Evolutionary conservation across 305 asterid genomes (phyloP), one percentile per base, ranked within the genome.

Genomic region (Caryopteris hybrid): DNA sequence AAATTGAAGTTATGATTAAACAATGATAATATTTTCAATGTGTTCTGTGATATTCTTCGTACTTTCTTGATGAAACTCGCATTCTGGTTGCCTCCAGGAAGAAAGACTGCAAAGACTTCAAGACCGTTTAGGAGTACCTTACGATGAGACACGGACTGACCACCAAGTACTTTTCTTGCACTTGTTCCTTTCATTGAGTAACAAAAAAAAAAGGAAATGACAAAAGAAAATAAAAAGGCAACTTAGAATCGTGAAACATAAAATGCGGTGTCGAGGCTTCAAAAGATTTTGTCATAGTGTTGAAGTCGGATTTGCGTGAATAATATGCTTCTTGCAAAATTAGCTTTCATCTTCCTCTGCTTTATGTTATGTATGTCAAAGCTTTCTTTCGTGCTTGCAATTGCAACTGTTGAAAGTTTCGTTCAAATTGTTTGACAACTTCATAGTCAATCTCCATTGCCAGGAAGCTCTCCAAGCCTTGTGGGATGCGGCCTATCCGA

Each of bases 401-500:
- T 22, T 33, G 12, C 18, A 61, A 67, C 51, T 41, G 13, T 48
- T 20, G 42, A 57, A 21, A 22, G 18, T 23, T 48, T 58, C 31
- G 31, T 57, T 65, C 69, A 20, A 67, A 53, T 52, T 36, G 56
- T 64, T 61, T 64, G 64, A 53, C 47, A 42, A 55, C 61, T 68
- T 60, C 31, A 71, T 64, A 47, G 66, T 75, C 51, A 18, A 23
- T 70, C 61, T 74, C 61, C 61, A 57, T 65, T 66, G 31, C 54
- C 88, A 94, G 98, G 92, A 86, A 81, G 88, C 97, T 68, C 96
- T 94, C 11, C 75, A 55, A 72, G 79, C 79, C 39, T 73, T 94
- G 76, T 94, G 99, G 99, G 73, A 81, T 71, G 77, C 76, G 36
- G 79, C 97, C 61, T 94, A 77, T 77, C 98, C 98, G 11, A 78